These are phyloP conservation scores for Vigna angularis DNA, from an alignment of 306 rosid genomes.

Conservation along the genomic window DNA sequence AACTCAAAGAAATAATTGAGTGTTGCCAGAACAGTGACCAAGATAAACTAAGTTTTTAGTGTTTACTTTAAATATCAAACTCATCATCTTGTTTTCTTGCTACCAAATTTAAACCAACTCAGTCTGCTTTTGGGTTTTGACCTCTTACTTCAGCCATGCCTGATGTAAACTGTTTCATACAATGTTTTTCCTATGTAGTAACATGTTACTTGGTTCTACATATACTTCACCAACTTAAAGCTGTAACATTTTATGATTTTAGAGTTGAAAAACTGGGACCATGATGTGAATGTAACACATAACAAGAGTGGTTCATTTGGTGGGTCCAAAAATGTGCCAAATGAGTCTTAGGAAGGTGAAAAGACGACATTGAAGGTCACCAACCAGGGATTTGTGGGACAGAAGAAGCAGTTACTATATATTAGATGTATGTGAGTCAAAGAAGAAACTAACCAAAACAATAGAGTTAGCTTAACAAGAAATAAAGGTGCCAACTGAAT, in stretches of 20 bases:
- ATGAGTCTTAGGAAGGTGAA: slow-evolving; percentile 30
- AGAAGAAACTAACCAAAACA: slow-evolving; percentile 30
- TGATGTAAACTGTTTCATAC: neutral
- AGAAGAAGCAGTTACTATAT: neutral
- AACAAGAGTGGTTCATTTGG: slow-evolving; percentile 24
- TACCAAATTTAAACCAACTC: slow-evolving; percentile 19
- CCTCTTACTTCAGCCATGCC: neutral
- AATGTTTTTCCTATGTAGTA: too few species aligned
- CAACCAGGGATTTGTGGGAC: slow-evolving; percentile 44
- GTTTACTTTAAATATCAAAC: slow-evolving; percentile 22
- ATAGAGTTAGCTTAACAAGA: slow-evolving; percentile 39
- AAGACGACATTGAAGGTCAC: slow-evolving; percentile 35
- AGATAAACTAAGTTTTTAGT: neutral
- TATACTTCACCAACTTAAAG: too few species aligned
- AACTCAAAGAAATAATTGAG: slow-evolving; percentile 16
- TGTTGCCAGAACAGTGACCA: neutral
- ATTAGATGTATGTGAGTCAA: neutral
- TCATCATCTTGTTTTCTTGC: slow-evolving; percentile 13
- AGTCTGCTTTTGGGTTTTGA: neutral
- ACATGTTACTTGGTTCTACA: too few species aligned
- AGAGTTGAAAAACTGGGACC: neutral
- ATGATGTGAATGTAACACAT: slow-evolving; percentile 7
- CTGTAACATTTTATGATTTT: neutral
- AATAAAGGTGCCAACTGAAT: slow-evolving; percentile 31
- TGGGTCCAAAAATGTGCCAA: slow-evolving; percentile 36